These are phyloP conservation scores for Globisporangium alternatum DNA, from an alignment of 352 stramenopile species.

Conservation along the genomic window DNA sequence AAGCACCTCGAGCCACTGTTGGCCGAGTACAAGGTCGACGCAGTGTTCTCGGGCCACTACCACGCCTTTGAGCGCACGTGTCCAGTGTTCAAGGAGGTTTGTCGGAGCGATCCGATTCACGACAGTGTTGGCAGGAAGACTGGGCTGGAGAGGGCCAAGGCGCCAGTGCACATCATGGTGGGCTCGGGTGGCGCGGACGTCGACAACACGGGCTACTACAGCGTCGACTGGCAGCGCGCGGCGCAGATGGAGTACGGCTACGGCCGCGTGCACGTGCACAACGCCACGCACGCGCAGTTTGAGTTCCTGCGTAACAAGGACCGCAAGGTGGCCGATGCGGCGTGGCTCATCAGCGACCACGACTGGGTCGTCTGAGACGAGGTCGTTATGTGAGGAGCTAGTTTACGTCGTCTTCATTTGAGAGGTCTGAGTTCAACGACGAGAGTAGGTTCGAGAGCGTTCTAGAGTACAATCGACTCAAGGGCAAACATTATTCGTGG, in stretches of 20 bases:
- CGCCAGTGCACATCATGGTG: slow-evolving; percentile 82
- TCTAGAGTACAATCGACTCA: too few species aligned
- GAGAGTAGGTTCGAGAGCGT: too few species aligned
- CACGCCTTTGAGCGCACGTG: slow-evolving; percentile 92
- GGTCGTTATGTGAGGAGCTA: not conserved
- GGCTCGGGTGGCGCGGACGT: slow-evolving; percentile 80
- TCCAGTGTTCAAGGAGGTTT: slow-evolving; percentile 71
- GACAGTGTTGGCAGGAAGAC: slow-evolving; percentile 10
- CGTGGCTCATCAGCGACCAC: slow-evolving; percentile 38
- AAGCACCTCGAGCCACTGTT: slow-evolving; percentile 90
- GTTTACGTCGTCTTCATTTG: too few species aligned
- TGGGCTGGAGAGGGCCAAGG: slow-evolving; percentile 25
- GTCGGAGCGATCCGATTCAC: slow-evolving; percentile 44
- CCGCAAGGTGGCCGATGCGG: slow-evolving; percentile 8
- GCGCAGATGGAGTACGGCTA: slow-evolving; percentile 58
- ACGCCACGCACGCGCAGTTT: slow-evolving; percentile 59
- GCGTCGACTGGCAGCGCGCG: slow-evolving; percentile 61
- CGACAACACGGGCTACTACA: slow-evolving; percentile 57
- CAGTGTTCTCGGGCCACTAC: slow-evolving; percentile 90
- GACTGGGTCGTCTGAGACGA: slow-evolving; percentile 23
- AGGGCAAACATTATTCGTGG: too few species aligned
- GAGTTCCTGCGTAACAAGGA: slow-evolving; percentile 66
- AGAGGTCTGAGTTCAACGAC: too few species aligned
- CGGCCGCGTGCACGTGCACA: slow-evolving; percentile 67
- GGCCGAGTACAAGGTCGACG: slow-evolving; percentile 81